A percentile compares a stretch with the other conserved stretches of the same genome.
Evolutionary conservation across 164 flowering plant genomes (phyloP).

Genomic region (Dillenia suffruticosa): DNA sequence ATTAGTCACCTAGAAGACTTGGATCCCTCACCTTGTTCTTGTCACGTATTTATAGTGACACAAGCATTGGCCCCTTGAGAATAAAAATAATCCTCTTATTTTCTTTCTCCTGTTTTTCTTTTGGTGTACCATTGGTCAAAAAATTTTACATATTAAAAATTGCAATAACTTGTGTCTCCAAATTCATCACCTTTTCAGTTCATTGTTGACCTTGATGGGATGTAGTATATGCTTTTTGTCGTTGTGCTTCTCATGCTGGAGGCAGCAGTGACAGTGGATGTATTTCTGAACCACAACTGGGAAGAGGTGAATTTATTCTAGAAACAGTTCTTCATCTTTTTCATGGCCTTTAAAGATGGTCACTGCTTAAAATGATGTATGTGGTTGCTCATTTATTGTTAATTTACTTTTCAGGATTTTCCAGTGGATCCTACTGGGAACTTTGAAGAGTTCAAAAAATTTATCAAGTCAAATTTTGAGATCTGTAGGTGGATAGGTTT

Average conservation of each 20-base stretch:
- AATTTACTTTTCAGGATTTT: constrained; percentile 52
- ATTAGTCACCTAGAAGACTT: no score
- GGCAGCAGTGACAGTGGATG: constrained; percentile 73
- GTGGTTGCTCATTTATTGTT: neutral
- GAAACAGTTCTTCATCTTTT: neutral
- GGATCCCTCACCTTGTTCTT: no score
- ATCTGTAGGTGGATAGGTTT: constrained; percentile 84
- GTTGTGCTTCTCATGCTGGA: constrained; percentile 64
- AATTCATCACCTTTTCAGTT: neutral
- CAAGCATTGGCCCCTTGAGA: no score
- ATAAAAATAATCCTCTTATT: no score
- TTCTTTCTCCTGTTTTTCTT: no score
- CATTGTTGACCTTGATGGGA: constrained; percentile 34
- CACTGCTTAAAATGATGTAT: neutral
- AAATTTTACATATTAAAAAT: no score
- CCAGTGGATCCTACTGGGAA: constrained; percentile 72
- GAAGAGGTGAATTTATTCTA: constrained; percentile 47
- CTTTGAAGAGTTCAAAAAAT: constrained; percentile 55
- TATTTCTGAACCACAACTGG: constrained; percentile 72
- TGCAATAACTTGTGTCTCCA: no score
- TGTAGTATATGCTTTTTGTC: constrained; percentile 67
- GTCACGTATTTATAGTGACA: no score
- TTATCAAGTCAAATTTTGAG: constrained; percentile 63
- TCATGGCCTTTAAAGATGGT: neutral
- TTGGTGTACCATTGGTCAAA: no score